Evolutionary conservation across 805 yeast species (phyloP).

Genomic region (Wickerhamomyces chambardii): DNA sequence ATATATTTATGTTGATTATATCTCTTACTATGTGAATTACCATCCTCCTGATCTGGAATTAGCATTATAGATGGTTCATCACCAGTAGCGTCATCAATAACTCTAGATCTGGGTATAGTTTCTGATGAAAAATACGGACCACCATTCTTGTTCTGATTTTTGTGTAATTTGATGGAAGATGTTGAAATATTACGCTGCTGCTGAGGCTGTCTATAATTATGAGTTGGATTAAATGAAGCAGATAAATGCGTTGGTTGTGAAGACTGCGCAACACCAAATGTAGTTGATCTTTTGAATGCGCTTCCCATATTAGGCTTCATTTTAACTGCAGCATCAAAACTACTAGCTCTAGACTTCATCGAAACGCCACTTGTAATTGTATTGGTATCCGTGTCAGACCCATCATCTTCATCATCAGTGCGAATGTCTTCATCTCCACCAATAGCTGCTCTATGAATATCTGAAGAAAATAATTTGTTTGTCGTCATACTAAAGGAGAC

Average conservation of each 20-base stretch:
- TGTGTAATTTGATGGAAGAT: constrained; percentile 3
- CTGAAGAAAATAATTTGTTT: constrained; percentile 32
- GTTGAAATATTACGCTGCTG: no score
- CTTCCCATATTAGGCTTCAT: neutral
- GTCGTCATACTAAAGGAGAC: constrained; percentile 74
- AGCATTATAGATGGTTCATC: constrained; percentile 57
- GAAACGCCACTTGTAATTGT: constrained; percentile 9
- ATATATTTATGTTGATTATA: neutral
- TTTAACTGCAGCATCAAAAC: neutral
- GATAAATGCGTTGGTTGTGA: neutral
- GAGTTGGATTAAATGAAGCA: no score
- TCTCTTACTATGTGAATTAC: neutral
- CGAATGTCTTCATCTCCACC: constrained; percentile 12
- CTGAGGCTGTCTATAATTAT: no score
- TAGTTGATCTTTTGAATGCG: neutral
- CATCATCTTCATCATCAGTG: constrained; percentile 17
- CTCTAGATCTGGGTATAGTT: constrained; percentile 59
- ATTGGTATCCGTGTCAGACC: constrained; percentile 18
- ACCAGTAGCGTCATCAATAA: constrained; percentile 61
- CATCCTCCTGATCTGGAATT: constrained; percentile 35
- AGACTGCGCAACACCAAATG: neutral
- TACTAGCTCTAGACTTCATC: neutral
- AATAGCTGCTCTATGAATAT: constrained; percentile 9
- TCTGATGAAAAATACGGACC: constrained; percentile 65
- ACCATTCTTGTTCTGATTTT: constrained; percentile 11